These are phyloP conservation scores for Aureobasidium sp. DNA, from an alignment of 2,329 filamentous ascomycete genomes.

Conservation along the genomic window DNA sequence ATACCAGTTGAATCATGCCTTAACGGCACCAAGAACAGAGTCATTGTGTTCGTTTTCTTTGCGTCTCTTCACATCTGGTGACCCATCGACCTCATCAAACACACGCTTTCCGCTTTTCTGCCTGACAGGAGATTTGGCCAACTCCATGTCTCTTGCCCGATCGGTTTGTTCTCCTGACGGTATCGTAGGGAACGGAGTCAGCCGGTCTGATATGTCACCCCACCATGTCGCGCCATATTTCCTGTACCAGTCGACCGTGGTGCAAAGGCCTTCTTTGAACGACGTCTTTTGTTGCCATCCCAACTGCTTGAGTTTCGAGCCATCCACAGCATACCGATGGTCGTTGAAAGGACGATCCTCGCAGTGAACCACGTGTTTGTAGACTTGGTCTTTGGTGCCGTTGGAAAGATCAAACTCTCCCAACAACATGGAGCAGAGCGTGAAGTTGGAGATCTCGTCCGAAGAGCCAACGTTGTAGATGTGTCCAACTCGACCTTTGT, in stretches of 20 bases:
- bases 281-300: conserved; percentile 63
- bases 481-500: conserved; percentile 66
- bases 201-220: conserved; percentile 62
- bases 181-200: conserved; percentile 54
- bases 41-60: not conserved
- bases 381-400: conserved; percentile 45
- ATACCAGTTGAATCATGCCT: too few relatives aligned
- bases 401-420: conserved; percentile 53
- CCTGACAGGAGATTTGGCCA: not conserved
- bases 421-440: conserved; percentile 60
- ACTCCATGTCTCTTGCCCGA: not conserved
- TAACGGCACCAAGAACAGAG: not conserved
- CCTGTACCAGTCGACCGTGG: conserved; percentile 64
- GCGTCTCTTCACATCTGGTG: not conserved
- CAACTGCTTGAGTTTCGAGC: conserved; percentile 57
- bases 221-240: conserved; percentile 59
- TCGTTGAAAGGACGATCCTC: conserved; percentile 75
- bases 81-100: not conserved
- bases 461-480: conserved; percentile 77
- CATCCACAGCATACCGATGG: conserved; percentile 64
- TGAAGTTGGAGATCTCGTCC: conserved; percentile 69
- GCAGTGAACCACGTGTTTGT: conserved; percentile 65
- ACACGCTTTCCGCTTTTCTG: not conserved
- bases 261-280: conserved; percentile 56
- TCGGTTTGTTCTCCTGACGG: not conserved